Evolutionary conservation across 2,329 filamentous ascomycete species (phyloP), one percentile per base, ranked within the genome.

Genomic region (Ophiostoma sp.): DNA sequence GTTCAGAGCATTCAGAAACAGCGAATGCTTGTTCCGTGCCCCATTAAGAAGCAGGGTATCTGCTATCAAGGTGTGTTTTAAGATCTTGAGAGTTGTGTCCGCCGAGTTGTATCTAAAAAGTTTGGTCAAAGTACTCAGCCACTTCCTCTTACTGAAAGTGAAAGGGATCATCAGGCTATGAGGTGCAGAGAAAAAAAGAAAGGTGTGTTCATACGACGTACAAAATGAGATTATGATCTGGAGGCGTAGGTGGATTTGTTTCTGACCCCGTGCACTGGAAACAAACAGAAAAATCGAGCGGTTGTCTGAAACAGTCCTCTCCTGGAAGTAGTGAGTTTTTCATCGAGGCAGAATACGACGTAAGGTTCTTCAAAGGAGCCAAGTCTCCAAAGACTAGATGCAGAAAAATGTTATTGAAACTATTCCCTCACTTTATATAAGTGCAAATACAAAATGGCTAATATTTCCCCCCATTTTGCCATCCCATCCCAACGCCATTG

Each of bases 191-290:
- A 33, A 2, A 39, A 39, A 22, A n/a, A 3, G 55, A 17, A 9
- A 59, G 28, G n/a, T n/a, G n/a, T n/a, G n/a, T n/a, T n/a, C n/a
- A n/a, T n/a, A n/a, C n/a, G n/a, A n/a, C n/a, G n/a, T n/a, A n/a
- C n/a, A 66, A 6, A 11, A 17, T 11, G 15, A 6, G 11, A 31
- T 11, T 15, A 31, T 45, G n/a, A 45, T n/a, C 22, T 66, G 42
- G 63, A 48, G 63, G 39, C 39, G 63, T 33, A 66, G 59, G 12
- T 66, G 25, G 22, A 8, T 66, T 66, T 45, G 61, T 48, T 66
- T 66, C 39, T 12, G 42, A 48, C 63, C 19, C 63, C 39, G 22
- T 66, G 42, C 39, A 45, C 31, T 48, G 63, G 17, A 48, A 66
- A 42, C 39, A 48, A 66, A 66, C n/a, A n/a, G n/a, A n/a, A n/a